Evolutionary conservation across 805 yeast genomes (phyloP).

Genomic region (Cyberlindnera amylophila): DNA sequence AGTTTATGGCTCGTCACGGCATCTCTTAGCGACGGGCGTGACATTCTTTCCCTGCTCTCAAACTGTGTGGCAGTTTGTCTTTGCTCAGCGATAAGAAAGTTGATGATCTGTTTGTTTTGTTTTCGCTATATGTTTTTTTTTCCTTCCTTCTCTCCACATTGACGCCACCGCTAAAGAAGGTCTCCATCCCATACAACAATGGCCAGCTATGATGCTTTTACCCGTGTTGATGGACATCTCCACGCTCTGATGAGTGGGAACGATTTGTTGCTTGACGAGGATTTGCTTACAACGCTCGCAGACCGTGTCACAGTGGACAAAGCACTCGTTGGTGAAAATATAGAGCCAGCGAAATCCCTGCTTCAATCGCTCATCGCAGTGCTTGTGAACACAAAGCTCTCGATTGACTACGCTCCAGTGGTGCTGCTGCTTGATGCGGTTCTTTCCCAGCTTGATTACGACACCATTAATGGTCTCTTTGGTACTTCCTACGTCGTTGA

Average conservation of each 20-base stretch:
- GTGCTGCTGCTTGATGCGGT: constrained; percentile 18
- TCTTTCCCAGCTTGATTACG: constrained; percentile 16
- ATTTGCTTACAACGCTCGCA: not conserved
- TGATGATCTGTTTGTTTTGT: constrained; percentile 1
- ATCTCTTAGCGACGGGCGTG: constrained; percentile 17
- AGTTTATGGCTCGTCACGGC: constrained; percentile 20
- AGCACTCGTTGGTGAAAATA: constrained; percentile 3
- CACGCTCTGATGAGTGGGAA: not conserved
- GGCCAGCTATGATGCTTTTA: not conserved
- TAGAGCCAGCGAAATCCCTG: constrained; percentile 2
- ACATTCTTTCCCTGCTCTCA: too few species aligned
- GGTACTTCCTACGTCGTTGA: constrained; percentile 16
- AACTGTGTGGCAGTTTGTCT: too few species aligned
- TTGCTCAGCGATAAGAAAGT: too few species aligned
- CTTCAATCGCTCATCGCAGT: constrained; percentile 1
- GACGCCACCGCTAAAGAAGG: too few species aligned
- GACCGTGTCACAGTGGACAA: constrained; percentile 11
- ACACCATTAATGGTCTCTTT: constrained; percentile 15
- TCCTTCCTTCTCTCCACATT: too few species aligned
- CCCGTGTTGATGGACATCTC: not conserved
- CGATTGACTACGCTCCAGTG: constrained; percentile 13
- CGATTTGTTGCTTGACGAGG: too few species aligned
- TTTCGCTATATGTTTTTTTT: not conserved
- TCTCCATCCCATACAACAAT: not conserved
- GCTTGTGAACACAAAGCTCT: constrained; percentile 5